phyloP scores from a whole-genome alignment of 805 yeast species.

The Debaryomyces maramus region DNA sequence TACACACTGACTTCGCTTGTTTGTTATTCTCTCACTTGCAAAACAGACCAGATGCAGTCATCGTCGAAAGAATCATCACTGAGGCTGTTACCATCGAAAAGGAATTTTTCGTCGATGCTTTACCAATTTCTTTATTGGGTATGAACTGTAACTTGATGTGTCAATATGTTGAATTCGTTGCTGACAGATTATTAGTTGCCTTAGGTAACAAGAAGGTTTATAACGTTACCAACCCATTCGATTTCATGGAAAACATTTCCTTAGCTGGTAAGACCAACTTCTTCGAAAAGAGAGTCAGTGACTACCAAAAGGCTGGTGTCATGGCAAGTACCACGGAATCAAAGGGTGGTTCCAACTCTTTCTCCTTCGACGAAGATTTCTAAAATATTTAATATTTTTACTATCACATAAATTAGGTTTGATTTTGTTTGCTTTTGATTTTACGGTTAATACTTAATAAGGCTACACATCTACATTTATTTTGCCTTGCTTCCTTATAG shows the following conservation, averaged over 20 bases:
- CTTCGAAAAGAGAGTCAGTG: slow-evolving; percentile 98
- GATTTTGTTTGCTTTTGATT: slow-evolving; percentile 1
- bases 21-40: slow-evolving; percentile 88
- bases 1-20: slow-evolving; percentile 98
- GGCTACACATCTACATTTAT: background rate
- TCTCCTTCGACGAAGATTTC: slow-evolving; percentile 92
- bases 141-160: slow-evolving; percentile 94
- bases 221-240: slow-evolving; percentile 92
- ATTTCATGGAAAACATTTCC: slow-evolving; percentile 98
- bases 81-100: slow-evolving; percentile 96
- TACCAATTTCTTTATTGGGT: slow-evolving; percentile 90
- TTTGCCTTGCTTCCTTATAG: slow-evolving; percentile 2
- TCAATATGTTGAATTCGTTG: slow-evolving; percentile 96
- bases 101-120: slow-evolving; percentile 91
- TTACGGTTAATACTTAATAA: background rate
- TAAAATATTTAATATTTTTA: no score
- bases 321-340: slow-evolving; percentile 72
- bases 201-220: slow-evolving; percentile 87
- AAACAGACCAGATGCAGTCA: slow-evolving; percentile 78
- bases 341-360: slow-evolving; percentile 51
- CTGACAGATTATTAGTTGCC: slow-evolving; percentile 90
- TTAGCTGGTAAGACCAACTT: slow-evolving; percentile 98
- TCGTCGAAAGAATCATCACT: slow-evolving; percentile 82
- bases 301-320: slow-evolving; percentile 99
- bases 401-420: slow-evolving; percentile 1